Conservation (phyloP, 768 basidiomycete species). For the Leccinellum albellum region DNA sequence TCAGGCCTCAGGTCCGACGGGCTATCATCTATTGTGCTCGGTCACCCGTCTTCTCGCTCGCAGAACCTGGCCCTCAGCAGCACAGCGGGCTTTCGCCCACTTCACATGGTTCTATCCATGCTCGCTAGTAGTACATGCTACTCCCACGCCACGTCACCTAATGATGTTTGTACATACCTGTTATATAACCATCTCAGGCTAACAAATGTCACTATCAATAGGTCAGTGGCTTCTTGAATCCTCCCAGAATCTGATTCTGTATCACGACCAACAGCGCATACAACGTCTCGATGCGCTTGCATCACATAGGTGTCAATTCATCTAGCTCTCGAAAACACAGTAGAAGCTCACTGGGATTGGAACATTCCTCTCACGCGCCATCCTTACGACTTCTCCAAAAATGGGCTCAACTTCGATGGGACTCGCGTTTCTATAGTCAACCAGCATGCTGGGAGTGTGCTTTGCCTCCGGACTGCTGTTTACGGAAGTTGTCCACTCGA, state of each 20-base stretch:
- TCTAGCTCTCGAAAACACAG: background rate
- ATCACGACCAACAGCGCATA: conserved; percentile 57
- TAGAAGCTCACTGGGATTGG: conserved; percentile 10
- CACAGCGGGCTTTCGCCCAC: no score
- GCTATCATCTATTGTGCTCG: no score
- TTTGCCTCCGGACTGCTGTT: conserved; percentile 42
- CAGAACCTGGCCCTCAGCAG: no score
- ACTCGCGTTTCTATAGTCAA: conserved; percentile 45
- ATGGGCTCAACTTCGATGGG: conserved; percentile 70
- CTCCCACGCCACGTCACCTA: no score
- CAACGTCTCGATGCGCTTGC: conserved; percentile 58
- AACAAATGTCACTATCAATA: background rate
- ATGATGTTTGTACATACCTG: no score
- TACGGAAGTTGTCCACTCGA: conserved; percentile 37
- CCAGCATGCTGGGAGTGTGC: conserved; percentile 59
- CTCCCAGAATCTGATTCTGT: conserved; percentile 57
- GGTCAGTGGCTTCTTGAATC: conserved; percentile 10
- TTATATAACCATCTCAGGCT: background rate
- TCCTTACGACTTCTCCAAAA: conserved; percentile 46
- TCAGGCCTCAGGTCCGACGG: no score
- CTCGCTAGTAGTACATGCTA: no score
- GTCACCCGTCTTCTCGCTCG: no score
- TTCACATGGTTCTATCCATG: no score
- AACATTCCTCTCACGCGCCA: conserved; percentile 16
- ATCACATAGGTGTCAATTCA: background rate